These are phyloP conservation scores for Aspergillus saccharolyticus DNA, from an alignment of 495 filamentous ascomycete species.

Conservation along the genomic window DNA sequence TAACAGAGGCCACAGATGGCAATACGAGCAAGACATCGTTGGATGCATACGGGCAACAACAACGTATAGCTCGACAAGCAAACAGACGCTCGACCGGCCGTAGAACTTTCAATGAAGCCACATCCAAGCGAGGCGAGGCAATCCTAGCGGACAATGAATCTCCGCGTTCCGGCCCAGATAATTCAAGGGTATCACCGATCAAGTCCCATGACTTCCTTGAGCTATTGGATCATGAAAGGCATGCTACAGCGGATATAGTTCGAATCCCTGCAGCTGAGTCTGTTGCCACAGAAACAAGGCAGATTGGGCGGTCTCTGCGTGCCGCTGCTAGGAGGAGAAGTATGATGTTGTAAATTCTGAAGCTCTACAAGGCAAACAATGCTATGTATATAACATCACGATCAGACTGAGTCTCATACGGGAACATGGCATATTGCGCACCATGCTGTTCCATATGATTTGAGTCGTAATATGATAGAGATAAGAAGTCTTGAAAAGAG, in stretches of 20 bases:
- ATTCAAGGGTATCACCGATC: neutral
- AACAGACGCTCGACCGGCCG: constrained; percentile 40
- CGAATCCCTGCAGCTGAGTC: neutral
- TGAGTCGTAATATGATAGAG: no score
- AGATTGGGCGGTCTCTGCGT: constrained; percentile 28
- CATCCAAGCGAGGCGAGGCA: constrained; percentile 6
- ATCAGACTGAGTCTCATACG: neutral
- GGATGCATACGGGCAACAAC: constrained; percentile 10
- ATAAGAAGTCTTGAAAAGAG: no score
- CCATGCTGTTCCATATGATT: no score
- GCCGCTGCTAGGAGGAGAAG: constrained; percentile 43
- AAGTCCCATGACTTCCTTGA: neutral
- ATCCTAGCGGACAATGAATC: constrained; percentile 9
- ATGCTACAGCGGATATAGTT: neutral
- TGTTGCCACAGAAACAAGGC: constrained; percentile 11
- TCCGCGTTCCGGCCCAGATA: neutral
- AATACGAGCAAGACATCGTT: neutral
- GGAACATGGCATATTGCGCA: no score
- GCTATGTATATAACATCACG: neutral
- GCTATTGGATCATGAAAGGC: neutral
- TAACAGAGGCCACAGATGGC: neutral
- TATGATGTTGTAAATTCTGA: constrained; percentile 44
- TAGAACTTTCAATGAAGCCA: constrained; percentile 11
- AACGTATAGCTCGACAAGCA: constrained; percentile 21
- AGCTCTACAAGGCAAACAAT: neutral